Base-by-base conservation (phyloP, 2,329 filamentous ascomycete species). In the Colletotrichum melonis region DNA sequence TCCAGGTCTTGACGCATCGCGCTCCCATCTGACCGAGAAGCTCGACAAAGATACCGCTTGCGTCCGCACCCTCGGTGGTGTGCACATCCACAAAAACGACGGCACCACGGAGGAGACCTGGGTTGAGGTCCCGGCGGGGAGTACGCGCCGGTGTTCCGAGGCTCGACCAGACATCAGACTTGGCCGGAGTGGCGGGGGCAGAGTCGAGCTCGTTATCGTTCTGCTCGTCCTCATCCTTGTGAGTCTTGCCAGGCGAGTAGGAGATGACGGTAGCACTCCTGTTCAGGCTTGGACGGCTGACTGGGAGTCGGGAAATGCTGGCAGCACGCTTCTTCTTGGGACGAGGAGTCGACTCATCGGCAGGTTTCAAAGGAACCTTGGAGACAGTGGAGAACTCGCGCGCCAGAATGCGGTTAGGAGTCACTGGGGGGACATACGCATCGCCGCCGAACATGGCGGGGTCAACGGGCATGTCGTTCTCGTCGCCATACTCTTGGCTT, bases 41-140 rank as follows among this genome's bases (percentile, higher is more conserved):
- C 77, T 95, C 93, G 19, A 94, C 88, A 80, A 97, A 97, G 69
- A 97, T 90, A n/a, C 89, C 89, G 78, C 93, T 94, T 8, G 93
- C 93, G 81, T 97, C 93, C 28, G 91, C 92, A 6, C 95, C 95
- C 78, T 97, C 93, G 9, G 90, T 93, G 0, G 94, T 95, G 79
- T 94, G 91, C 2, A 97, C 94, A 80, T 98, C 95, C 2, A 97
- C 93, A 79, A 92, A 95, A 5, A 97, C 93, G 3, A 95, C 90
- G 19, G 92, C 93, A 1, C 94, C 95, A 24, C 88, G 87, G 3
- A 96, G 86, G 4, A 93, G 80, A 0, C 80, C 79, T 4, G 86
- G 81, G 75, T 90, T 84, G 11, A 91, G 76, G 67, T 91, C 87
- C 1, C 84, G 84, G 6, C 88, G 86, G 24, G 89, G 88, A 26